phyloP scores from a whole-genome alignment of 179 eudicot species.

The Kewa caespitosa region DNA sequence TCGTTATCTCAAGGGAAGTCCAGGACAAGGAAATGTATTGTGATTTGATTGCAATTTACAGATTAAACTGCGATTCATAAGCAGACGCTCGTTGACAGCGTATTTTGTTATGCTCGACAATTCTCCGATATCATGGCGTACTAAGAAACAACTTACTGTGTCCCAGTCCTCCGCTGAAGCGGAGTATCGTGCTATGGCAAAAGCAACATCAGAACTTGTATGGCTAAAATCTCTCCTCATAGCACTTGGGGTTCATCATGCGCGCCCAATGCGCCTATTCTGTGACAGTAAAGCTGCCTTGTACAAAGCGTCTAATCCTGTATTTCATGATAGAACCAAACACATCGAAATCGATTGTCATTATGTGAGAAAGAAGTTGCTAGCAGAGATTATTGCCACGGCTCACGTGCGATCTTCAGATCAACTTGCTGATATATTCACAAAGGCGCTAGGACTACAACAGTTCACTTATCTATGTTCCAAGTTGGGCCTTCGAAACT shows the following conservation, averaged over 20 bases:
- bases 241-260: not conserved
- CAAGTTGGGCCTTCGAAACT: too few relatives aligned
- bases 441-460: too few relatives aligned
- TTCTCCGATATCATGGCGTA: not conserved
- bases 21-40: not conserved
- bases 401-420: too few relatives aligned
- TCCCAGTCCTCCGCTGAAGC: conserved; percentile 1
- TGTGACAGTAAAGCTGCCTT: too few relatives aligned
- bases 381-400: too few relatives aligned
- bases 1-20: not conserved
- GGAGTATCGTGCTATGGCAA: not conserved
- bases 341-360: not conserved
- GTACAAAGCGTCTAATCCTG: not conserved
- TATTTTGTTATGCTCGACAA: not conserved
- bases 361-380: not conserved
- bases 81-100: not conserved
- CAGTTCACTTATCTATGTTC: too few relatives aligned
- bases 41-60: not conserved
- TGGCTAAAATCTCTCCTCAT: not conserved
- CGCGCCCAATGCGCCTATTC: not conserved
- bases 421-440: too few relatives aligned
- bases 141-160: not conserved
- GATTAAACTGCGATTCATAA: too few relatives aligned
- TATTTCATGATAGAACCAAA: not conserved
- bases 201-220: not conserved